Evolutionary conservation across 805 yeast genomes (phyloP).

Genomic region (Candida sonorensis): DNA sequence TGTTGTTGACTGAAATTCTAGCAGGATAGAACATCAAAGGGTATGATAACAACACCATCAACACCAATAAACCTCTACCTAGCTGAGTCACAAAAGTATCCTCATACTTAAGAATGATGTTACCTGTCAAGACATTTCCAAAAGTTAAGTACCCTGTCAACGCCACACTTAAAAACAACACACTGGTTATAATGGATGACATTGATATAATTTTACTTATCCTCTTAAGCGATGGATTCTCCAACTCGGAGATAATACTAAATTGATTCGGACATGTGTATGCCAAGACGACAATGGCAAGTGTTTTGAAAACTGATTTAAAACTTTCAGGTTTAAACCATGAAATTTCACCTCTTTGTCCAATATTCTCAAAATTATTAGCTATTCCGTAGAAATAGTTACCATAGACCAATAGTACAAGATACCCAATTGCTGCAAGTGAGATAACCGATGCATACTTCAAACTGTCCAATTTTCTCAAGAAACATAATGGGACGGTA

Average conservation of each 20-base stretch:
- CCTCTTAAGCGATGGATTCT: constrained; percentile 44
- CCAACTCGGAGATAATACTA: constrained; percentile 65
- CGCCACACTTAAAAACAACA: constrained; percentile 58
- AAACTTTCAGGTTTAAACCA: constrained; percentile 35
- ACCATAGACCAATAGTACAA: constrained; percentile 47
- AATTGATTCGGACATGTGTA: constrained; percentile 80
- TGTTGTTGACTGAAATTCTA: constrained; percentile 65
- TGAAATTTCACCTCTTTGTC: constrained; percentile 36
- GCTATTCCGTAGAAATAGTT: constrained; percentile 33
- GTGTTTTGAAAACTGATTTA: constrained; percentile 48
- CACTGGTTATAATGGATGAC: constrained; percentile 48
- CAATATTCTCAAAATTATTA: constrained; percentile 32
- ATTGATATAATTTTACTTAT: constrained; percentile 35
- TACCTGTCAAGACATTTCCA: constrained; percentile 60
- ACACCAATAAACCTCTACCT: constrained; percentile 57
- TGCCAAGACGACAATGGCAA: constrained; percentile 73
- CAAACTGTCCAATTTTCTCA: constrained; percentile 60
- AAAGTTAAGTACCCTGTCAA: constrained; percentile 66
- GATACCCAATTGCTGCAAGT: constrained; percentile 55
- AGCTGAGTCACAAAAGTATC: constrained; percentile 38
- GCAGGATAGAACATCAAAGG: constrained; percentile 82
- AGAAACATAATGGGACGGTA: constrained; percentile 56
- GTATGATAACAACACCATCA: constrained; percentile 70
- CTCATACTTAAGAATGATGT: constrained; percentile 63
- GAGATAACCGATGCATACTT: constrained; percentile 70